phyloP scores from a whole-genome alignment of 768 basidiomycete species.

The Asterophora lycoperdoides region DNA sequence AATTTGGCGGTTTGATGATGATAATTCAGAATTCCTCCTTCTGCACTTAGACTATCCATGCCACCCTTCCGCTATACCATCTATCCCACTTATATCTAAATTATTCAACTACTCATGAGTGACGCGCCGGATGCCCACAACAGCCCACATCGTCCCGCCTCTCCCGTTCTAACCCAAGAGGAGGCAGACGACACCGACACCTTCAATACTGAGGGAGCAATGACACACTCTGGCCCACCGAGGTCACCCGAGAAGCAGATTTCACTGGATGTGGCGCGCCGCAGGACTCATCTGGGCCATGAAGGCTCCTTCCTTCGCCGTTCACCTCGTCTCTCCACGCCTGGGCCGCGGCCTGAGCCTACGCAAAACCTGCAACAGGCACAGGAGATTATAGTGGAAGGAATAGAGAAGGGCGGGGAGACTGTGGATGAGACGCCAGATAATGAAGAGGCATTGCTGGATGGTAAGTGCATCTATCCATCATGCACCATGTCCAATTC shows the following conservation, averaged over 20 bases:
- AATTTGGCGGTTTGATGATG: constrained; percentile 9
- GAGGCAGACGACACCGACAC: constrained; percentile 37
- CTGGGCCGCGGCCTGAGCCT: constrained; percentile 23
- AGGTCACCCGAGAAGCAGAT: constrained; percentile 51
- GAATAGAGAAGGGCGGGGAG: constrained; percentile 29
- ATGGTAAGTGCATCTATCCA: constrained; percentile 38
- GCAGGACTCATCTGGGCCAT: constrained; percentile 19
- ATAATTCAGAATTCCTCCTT: no score
- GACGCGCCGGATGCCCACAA: not conserved
- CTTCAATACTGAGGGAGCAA: constrained; percentile 39
- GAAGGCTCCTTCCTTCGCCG: constrained; percentile 36
- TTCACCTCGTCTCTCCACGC: constrained; percentile 47
- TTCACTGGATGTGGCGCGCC: constrained; percentile 28
- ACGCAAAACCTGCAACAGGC: constrained; percentile 1
- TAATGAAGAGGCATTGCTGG: constrained; percentile 34
- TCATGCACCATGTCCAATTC: constrained; percentile 2
- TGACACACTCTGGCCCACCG: constrained; percentile 47
- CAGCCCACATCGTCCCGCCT: not conserved
- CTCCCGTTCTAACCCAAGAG: constrained; percentile 22
- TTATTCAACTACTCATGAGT: constrained; percentile 1
- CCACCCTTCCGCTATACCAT: not conserved
- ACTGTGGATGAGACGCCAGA: constrained; percentile 44
- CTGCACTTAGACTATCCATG: not conserved
- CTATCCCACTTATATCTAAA: not conserved
- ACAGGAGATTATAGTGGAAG: constrained; percentile 13